A percentile compares a stretch with the other conserved stretches of the same genome.
phyloP scores from a whole-genome alignment of 106 monocot species.

The Allium fistulosum region DNA sequence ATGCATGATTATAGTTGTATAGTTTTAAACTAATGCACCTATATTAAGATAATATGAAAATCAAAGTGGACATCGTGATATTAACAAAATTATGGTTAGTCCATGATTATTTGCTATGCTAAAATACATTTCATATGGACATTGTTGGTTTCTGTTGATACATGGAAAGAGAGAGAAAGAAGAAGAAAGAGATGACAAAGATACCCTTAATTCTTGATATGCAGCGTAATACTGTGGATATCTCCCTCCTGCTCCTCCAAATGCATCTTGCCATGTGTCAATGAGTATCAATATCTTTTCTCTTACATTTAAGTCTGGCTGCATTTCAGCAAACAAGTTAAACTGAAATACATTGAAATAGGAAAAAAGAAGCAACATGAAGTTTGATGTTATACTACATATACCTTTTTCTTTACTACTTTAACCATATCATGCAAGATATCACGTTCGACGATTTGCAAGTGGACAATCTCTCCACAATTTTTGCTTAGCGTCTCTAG shows the following conservation, averaged over 20 bases:
- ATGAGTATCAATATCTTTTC: slow-evolving; percentile 90
- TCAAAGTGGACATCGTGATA: no score
- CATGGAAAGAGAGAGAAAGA: background rate
- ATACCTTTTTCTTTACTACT: slow-evolving; percentile 93
- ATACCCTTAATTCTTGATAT: slow-evolving; percentile 85
- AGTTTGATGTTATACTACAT: background rate
- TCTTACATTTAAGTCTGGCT: slow-evolving; percentile 79
- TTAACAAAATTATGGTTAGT: no score
- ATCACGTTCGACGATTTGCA: slow-evolving; percentile 79
- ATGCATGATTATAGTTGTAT: no score
- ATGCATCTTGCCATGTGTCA: slow-evolving; percentile 96
- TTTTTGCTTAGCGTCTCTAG: slow-evolving; percentile 97
- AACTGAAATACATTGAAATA: background rate
- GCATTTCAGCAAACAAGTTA: slow-evolving; percentile 3
- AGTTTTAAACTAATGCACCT: no score
- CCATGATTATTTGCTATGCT: no score
- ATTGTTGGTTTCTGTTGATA: no score
- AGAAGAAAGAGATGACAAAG: background rate
- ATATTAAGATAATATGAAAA: no score
- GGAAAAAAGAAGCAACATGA: slow-evolving; percentile 1
- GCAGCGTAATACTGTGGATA: slow-evolving; percentile 87
- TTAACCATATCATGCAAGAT: slow-evolving; percentile 94
- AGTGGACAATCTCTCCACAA: slow-evolving; percentile 69
- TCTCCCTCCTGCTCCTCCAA: slow-evolving; percentile 71
- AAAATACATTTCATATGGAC: no score